Base-by-base conservation (phyloP, 2,329 filamentous ascomycete species). In the Cryphonectria nitschkei region DNA sequence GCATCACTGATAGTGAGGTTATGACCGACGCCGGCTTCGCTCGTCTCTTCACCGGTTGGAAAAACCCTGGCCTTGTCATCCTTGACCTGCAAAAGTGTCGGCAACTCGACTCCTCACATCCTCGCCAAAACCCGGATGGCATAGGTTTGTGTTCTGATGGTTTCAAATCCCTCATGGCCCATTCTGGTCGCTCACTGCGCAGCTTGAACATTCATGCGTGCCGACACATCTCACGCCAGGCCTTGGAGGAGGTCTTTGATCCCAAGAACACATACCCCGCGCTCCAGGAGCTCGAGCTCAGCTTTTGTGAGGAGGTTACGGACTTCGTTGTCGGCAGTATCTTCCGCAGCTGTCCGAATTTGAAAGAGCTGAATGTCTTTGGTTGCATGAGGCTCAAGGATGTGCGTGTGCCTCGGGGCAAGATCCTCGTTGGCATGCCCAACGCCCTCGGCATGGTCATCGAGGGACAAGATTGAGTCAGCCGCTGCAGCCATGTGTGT, bases 151-250 rank as follows among this genome's bases (percentile, higher is more conserved):
- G 91, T 67, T 91, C 90, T 0, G 81, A 87, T 7, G 94, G 92
- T 0, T 95, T 98, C 82, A 84, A 86, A 74, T 93, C 93, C 0
- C 81, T 98, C 60, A 97, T 98, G 93, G 82, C 84, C 0, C 95
- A 98, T 78, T 97, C 94, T 0, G 93, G 93, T 4, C 78, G 81
- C 1, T 84, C 81, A 14, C 81, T 98, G 1, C 85, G 86, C 71
- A 83, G 87, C 56, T 83, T 98, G 46, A 93, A 97, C 77, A 84
- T 98, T n/a, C 88, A 93, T 19, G 93, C 92, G 0, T 97, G 94
- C 77, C 91, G 95, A 3, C 92, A 97, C 78, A 95, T 98, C 73
- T 87, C 89, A 1, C 84, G 87, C 46, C 82, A 87, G 22, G 89
- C 93, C 0, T 94, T 97, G 71, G 89, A 93, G 73, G 86, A 90